Evolutionary conservation across 352 stramenopile species (phyloP).

Genomic region (Ophiocytium majus): DNA sequence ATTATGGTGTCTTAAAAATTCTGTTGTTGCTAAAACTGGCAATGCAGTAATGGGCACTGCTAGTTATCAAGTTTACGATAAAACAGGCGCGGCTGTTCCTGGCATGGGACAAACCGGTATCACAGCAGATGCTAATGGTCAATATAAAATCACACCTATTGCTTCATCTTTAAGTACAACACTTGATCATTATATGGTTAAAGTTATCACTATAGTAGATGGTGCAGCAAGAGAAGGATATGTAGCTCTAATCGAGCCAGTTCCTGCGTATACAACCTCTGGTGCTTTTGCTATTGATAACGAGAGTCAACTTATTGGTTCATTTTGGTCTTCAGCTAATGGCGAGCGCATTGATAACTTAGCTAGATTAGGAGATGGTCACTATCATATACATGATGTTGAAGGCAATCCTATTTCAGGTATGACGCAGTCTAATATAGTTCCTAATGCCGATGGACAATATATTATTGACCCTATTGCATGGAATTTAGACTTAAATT

Average conservation of each 20-base stretch:
- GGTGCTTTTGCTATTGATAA: conserved; percentile 8
- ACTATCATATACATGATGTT: conserved; percentile 15
- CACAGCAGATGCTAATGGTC: conserved; percentile 1
- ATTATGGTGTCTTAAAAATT: conserved; percentile 11
- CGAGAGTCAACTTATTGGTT: neutral
- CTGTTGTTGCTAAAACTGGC: neutral
- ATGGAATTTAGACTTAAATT: conserved; percentile 7
- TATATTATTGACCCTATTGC: conserved; percentile 11
- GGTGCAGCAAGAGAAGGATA: conserved; percentile 17
- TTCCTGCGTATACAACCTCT: conserved; percentile 15
- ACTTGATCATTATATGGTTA: conserved; percentile 14
- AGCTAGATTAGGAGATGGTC: conserved; percentile 11
- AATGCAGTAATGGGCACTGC: conserved; percentile 11
- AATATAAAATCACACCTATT: conserved; percentile 11
- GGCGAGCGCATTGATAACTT: conserved; percentile 5
- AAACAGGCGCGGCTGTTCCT: conserved; percentile 1
- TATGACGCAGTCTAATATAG: conserved; percentile 5
- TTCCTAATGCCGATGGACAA: neutral
- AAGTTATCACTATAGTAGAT: conserved; percentile 5
- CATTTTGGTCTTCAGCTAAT: conserved; percentile 10
- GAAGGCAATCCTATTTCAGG: conserved; percentile 15
- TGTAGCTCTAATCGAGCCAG: conserved; percentile 13
- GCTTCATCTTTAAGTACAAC: neutral
- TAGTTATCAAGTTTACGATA: conserved; percentile 13
- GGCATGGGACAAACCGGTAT: neutral